These are phyloP conservation scores for Tylopilus subfusipes DNA, from an alignment of 768 basidiomycete species.

Conservation along the genomic window DNA sequence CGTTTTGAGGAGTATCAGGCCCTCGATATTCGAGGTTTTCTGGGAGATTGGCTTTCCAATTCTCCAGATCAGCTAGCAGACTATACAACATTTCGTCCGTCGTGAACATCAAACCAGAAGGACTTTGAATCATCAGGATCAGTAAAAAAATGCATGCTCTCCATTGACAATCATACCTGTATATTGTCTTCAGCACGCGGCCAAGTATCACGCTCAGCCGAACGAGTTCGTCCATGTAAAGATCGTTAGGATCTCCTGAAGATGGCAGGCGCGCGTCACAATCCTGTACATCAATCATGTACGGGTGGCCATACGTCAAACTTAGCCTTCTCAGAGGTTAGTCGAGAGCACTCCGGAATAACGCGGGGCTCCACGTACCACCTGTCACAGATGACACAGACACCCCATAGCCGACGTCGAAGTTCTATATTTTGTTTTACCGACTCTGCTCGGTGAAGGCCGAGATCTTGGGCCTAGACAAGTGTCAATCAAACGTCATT, in stretches of 20 bases:
- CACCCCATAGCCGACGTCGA: constrained; percentile 87
- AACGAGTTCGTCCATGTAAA: constrained; percentile 89
- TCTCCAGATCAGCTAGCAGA: constrained; percentile 62
- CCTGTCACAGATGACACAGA: constrained; percentile 91
- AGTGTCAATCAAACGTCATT: constrained; percentile 14
- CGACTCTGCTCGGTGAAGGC: constrained; percentile 88
- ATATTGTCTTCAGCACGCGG: constrained; percentile 87
- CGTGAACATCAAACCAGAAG: constrained; percentile 81
- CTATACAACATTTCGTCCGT: constrained; percentile 74
- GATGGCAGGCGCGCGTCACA: constrained; percentile 94
- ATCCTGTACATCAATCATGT: constrained; percentile 95
- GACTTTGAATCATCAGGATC: constrained; percentile 42
- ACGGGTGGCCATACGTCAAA: constrained; percentile 87
- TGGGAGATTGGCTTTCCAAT: constrained; percentile 78
- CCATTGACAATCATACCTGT: constrained; percentile 52
- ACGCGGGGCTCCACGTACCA: constrained; percentile 52
- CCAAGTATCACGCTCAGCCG: constrained; percentile 90
- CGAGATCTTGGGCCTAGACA: constrained; percentile 88
- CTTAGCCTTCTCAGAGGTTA: constrained; percentile 56
- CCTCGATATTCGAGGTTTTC: constrained; percentile 76
- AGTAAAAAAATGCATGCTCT: constrained; percentile 1
- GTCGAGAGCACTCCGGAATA: not conserved
- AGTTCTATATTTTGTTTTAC: constrained; percentile 82
- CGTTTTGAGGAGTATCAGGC: constrained; percentile 55
- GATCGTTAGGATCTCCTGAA: constrained; percentile 71